Percentiles rank a stretch among this genome's conserved stretches.
Conservation (phyloP, 495 filamentous ascomycete genomes). For the Wilcoxina mikolae region DNA sequence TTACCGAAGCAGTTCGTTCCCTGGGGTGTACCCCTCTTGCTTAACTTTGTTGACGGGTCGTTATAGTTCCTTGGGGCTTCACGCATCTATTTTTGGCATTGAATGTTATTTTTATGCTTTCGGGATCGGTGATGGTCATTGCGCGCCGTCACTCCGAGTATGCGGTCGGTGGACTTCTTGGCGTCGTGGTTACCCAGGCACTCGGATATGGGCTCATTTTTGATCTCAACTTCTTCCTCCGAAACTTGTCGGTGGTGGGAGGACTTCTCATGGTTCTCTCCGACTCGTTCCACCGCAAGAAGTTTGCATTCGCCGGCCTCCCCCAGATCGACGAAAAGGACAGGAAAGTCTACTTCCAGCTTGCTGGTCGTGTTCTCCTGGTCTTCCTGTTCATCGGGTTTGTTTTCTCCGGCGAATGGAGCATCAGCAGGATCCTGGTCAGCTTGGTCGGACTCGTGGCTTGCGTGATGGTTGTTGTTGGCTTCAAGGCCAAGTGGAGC, state of each 20-base stretch:
- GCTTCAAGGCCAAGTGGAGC: conserved; percentile 99
- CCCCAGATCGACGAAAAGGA: conserved; percentile 96
- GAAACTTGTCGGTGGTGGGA: conserved; percentile 92
- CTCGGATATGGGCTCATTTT: conserved; percentile 97
- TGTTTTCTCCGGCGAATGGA: conserved; percentile 89
- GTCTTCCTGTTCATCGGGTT: conserved; percentile 97
- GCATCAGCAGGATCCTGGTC: conserved; percentile 66
- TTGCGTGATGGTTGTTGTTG: conserved; percentile 96
- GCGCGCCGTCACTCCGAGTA: conserved; percentile 79
- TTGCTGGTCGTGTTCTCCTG: conserved; percentile 85
- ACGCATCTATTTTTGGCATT: conserved; percentile 85
- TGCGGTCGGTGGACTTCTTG: conserved; percentile 77
- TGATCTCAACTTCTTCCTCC: conserved; percentile 98
- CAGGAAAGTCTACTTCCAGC: conserved; percentile 99
- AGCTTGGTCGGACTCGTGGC: conserved; percentile 71
- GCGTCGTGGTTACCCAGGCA: conserved; percentile 87
- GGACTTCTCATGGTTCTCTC: conserved; percentile 95
- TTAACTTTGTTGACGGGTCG: conserved; percentile 6
- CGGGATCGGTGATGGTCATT: conserved; percentile 75
- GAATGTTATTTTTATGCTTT: conserved; percentile 80
- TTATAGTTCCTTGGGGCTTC: conserved; percentile 68
- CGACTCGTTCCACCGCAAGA: conserved; percentile 94
- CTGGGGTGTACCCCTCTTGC: too few species aligned
- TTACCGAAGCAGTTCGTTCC: conserved; percentile 73
- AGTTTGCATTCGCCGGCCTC: conserved; percentile 86